phyloP scores from a whole-genome alignment of 2,329 filamentous ascomycete species.

The Shiraia sp. region DNA sequence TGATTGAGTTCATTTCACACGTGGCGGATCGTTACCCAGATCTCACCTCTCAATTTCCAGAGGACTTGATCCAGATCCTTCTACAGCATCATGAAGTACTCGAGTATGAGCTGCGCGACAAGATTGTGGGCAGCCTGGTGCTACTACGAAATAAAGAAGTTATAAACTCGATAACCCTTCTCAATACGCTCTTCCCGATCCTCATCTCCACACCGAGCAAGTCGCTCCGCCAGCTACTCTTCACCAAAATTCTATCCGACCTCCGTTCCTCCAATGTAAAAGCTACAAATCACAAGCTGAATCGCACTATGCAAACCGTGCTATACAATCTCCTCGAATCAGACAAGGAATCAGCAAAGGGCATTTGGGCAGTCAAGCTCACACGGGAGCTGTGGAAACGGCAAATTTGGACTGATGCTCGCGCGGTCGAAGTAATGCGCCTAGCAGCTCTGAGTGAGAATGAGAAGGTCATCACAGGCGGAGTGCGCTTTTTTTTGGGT shows the following conservation, averaged over 20 bases:
- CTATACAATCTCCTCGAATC: slow-evolving; percentile 89
- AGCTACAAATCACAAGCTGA: slow-evolving; percentile 86
- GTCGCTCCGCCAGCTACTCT: slow-evolving; percentile 78
- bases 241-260: slow-evolving; percentile 90
- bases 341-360: slow-evolving; percentile 81
- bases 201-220: slow-evolving; percentile 92
- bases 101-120: slow-evolving; percentile 85
- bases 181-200: slow-evolving; percentile 93
- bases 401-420: slow-evolving; percentile 93
- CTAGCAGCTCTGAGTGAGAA: slow-evolving; percentile 87
- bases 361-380: slow-evolving; percentile 93
- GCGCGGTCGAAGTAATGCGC: slow-evolving; percentile 98
- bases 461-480: slow-evolving; percentile 86
- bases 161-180: slow-evolving; percentile 76
- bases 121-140: slow-evolving; percentile 88
- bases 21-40: slow-evolving; percentile 91
- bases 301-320: slow-evolving; percentile 89
- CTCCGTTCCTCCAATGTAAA: slow-evolving; percentile 86
- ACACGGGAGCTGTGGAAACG: slow-evolving; percentile 95
- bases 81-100: slow-evolving; percentile 80
- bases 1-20: slow-evolving; percentile 92
- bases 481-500: slow-evolving; percentile 91
- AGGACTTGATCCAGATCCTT: slow-evolving; percentile 80
- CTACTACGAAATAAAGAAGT: slow-evolving; percentile 89
- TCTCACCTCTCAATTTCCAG: slow-evolving; percentile 74